Conservation (phyloP, 805 yeast genomes). For the Isabelozyma pseudorhagii region DNA sequence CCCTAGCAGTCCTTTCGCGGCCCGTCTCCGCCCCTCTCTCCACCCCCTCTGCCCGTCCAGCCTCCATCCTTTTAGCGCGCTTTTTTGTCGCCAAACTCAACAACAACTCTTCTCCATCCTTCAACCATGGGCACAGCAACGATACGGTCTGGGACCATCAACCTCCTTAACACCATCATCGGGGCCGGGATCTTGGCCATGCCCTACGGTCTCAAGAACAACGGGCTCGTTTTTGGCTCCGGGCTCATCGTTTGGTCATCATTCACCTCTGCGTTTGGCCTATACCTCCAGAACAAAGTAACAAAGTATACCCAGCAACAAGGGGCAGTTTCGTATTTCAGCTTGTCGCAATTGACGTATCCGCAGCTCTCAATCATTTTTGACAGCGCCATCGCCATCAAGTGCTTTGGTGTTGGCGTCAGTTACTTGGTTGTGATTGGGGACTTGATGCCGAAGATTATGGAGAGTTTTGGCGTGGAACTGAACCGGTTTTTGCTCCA, state of each 20-base stretch:
- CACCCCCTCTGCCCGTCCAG: background rate
- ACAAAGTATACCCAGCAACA: constrained; percentile 44
- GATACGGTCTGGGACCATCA: constrained; percentile 48
- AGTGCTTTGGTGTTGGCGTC: constrained; percentile 77
- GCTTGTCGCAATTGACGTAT: constrained; percentile 56
- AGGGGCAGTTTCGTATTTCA: constrained; percentile 41
- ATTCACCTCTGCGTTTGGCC: constrained; percentile 53
- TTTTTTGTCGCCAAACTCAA: background rate
- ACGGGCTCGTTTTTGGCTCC: constrained; percentile 45
- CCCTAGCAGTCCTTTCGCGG: background rate
- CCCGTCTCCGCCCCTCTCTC: no score
- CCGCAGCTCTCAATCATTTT: constrained; percentile 69
- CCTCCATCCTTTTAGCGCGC: background rate
- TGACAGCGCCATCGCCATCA: constrained; percentile 70
- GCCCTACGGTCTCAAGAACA: constrained; percentile 61
- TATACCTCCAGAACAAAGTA: constrained; percentile 59
- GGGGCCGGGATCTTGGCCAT: constrained; percentile 72
- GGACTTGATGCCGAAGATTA: constrained; percentile 65
- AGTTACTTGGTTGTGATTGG: constrained; percentile 73
- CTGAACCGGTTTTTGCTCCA: constrained; percentile 19
- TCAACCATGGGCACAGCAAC: constrained; percentile 22
- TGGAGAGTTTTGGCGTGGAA: constrained; percentile 33
- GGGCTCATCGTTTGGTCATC: constrained; percentile 40
- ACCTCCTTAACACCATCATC: constrained; percentile 53
- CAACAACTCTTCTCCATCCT: background rate